Evolutionary conservation across 371 early-diverging fungal species (phyloP).

Genomic region (Mortierella sp.): DNA sequence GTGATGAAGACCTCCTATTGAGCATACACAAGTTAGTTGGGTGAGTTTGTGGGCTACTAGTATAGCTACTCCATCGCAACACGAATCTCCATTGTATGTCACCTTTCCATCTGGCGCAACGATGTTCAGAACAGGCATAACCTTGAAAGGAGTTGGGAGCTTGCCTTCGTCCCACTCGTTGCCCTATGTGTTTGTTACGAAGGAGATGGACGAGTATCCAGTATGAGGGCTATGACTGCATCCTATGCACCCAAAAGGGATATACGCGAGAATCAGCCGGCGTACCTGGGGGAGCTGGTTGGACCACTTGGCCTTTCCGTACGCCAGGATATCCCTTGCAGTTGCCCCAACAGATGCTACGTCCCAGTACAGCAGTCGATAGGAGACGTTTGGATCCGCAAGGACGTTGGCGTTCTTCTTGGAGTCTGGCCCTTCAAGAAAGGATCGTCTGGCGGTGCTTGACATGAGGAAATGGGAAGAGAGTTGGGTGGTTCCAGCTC

Average conservation of each 20-base stretch:
- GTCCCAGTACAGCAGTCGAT: constrained; percentile 28
- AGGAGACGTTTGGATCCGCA: constrained; percentile 4
- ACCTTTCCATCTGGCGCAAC: constrained; percentile 32
- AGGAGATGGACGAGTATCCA: neutral
- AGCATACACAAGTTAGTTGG: neutral
- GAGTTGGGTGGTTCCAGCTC: too few relatives aligned
- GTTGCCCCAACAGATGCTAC: constrained; percentile 24
- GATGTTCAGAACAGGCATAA: constrained; percentile 27
- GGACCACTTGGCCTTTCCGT: constrained; percentile 29
- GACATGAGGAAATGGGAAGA: neutral
- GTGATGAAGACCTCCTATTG: constrained; percentile 18
- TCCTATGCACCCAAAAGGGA: neutral
- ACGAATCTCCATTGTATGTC: neutral
- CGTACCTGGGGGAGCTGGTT: constrained; percentile 7
- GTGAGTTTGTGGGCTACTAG: neutral
- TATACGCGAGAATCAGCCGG: neutral
- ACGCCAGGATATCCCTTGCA: constrained; percentile 31
- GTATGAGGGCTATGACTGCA: neutral
- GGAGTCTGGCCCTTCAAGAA: constrained; percentile 8
- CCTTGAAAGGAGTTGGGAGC: constrained; percentile 30
- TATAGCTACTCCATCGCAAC: neutral
- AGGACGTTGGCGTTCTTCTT: constrained; percentile 20
- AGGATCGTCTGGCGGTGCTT: constrained; percentile 4
- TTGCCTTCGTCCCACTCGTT: constrained; percentile 11
- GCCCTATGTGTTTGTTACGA: neutral